Evolutionary conservation across 495 filamentous ascomycete species (phyloP).

Genomic region (Trichoderma orchidacearum): DNA sequence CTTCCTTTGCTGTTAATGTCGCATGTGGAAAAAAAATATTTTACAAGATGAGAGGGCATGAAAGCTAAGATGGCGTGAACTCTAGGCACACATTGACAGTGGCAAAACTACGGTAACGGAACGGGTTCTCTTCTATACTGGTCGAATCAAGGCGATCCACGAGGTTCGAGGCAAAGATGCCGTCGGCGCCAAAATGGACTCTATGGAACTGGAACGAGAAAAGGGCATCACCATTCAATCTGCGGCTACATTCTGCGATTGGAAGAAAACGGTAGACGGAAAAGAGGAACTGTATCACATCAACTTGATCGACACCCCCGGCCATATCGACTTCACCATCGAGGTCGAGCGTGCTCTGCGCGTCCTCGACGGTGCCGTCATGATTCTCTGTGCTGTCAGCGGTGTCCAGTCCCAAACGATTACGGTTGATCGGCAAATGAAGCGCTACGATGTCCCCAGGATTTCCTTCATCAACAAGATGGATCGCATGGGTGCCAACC

Average conservation of each 20-base stretch:
- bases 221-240: conserved; percentile 99
- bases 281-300: conserved; percentile 87
- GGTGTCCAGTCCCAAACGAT: conserved; percentile 98
- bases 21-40: background rate
- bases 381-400: conserved; percentile 96
- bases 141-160: conserved; percentile 91
- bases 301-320: conserved; percentile 97
- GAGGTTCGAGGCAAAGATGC: conserved; percentile 93
- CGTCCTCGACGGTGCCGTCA: conserved; percentile 93
- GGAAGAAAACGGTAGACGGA: conserved; percentile 66
- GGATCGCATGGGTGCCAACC: conserved; percentile 98
- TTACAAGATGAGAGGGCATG: background rate
- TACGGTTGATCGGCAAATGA: conserved; percentile 97
- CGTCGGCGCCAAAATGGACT: conserved; percentile 99
- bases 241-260: conserved; percentile 95
- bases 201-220: conserved; percentile 92
- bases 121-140: conserved; percentile 96
- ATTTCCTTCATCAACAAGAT: conserved; percentile 99
- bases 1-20: background rate
- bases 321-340: conserved; percentile 99
- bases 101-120: conserved; percentile 97
- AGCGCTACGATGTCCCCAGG: conserved; percentile 89
- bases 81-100: conserved; percentile 95
- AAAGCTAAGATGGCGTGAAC: conserved; percentile 5
- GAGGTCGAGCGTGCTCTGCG: conserved; percentile 94